Conservation (phyloP, 257 asterid genomes). For the Dorcoceras hygrometricum region DNA sequence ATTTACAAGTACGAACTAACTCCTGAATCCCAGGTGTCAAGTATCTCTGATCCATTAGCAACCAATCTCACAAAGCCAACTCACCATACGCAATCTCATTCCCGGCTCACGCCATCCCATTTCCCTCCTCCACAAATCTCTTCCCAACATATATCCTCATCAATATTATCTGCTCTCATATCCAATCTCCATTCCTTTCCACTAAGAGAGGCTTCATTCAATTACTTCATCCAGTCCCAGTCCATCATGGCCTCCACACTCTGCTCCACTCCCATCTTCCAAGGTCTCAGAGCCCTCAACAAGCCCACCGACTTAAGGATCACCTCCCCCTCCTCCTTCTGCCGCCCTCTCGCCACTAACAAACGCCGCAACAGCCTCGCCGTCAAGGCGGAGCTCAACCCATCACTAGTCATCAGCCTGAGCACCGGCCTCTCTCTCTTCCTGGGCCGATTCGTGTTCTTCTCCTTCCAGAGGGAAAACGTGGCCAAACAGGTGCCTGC, state of each 20-base stretch:
- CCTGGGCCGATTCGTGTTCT: conserved; percentile 89
- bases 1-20: rapidly evolving
- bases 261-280: conserved; percentile 77
- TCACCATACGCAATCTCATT: conserved; percentile 49
- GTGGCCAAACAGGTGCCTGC: conserved; percentile 92
- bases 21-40: background rate
- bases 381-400: conserved; percentile 70
- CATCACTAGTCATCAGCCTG: conserved; percentile 72
- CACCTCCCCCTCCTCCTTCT: conserved; percentile 29
- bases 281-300: conserved; percentile 79
- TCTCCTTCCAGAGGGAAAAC: conserved; percentile 95
- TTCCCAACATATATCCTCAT: conserved; percentile 30
- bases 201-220: background rate
- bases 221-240: background rate
- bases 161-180: background rate
- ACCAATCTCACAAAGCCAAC: conserved; percentile 60
- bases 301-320: conserved; percentile 50
- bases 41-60: conserved; percentile 50
- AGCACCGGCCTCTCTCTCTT: conserved; percentile 92
- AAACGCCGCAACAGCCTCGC: conserved; percentile 21
- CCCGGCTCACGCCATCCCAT: conserved; percentile 54
- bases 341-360: conserved; percentile 38
- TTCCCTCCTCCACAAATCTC: conserved; percentile 18
- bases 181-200: background rate
- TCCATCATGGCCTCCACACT: conserved; percentile 85